phyloP scores from a whole-genome alignment of 805 yeast species.

The Candida pseudoglaebosa region DNA sequence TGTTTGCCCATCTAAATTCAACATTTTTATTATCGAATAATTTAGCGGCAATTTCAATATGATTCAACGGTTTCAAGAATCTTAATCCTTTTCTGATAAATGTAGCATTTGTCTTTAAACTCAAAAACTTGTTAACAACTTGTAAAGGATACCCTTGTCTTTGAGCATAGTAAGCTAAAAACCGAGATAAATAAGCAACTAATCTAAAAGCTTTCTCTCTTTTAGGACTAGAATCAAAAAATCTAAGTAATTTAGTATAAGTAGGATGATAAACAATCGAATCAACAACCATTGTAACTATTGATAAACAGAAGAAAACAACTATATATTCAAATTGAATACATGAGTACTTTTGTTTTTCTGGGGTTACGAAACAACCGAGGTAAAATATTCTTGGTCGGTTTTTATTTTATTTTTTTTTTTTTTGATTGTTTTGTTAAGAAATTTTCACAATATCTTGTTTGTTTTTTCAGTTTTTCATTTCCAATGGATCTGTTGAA shows the following conservation, averaged over 20 bases:
- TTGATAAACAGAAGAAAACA: background rate
- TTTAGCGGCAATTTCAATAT: slow-evolving; percentile 63
- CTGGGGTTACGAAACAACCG: too few relatives aligned
- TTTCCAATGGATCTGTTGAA: too few relatives aligned
- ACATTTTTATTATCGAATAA: slow-evolving; percentile 66
- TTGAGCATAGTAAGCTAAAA: slow-evolving; percentile 58
- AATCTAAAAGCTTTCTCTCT: slow-evolving; percentile 79
- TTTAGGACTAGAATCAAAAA: slow-evolving; percentile 64
- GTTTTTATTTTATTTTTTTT: too few relatives aligned
- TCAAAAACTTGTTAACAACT: slow-evolving; percentile 46
- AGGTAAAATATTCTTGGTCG: too few relatives aligned
- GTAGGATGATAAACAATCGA: slow-evolving; percentile 73
- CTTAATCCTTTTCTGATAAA: slow-evolving; percentile 80
- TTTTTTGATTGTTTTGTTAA: too few relatives aligned
- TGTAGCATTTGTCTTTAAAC: slow-evolving; percentile 59
- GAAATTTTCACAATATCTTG: too few relatives aligned
- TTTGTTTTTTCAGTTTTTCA: too few relatives aligned
- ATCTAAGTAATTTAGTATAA: slow-evolving; percentile 53
- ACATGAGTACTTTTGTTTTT: background rate
- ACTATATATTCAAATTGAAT: too few relatives aligned
- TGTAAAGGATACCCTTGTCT: slow-evolving; percentile 52
- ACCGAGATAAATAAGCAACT: slow-evolving; percentile 76
- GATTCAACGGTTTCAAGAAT: slow-evolving; percentile 74
- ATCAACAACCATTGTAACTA: slow-evolving; percentile 55
- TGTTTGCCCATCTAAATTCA: slow-evolving; percentile 54